Conservation (phyloP, 352 stramenopile genomes). For the Phytopythium helicoides region DNA sequence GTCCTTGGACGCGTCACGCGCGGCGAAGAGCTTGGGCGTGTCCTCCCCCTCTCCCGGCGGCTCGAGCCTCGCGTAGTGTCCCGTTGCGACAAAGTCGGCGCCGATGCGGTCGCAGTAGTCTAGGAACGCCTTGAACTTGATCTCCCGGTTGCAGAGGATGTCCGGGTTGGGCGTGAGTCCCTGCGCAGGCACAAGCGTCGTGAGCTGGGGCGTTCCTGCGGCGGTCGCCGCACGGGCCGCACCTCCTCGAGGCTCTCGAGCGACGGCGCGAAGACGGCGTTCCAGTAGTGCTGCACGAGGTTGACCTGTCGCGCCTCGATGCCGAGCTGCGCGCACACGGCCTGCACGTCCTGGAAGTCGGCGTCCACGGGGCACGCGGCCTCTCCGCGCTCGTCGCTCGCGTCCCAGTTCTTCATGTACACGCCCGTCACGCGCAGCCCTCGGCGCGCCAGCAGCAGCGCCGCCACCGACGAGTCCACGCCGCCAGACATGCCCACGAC, state of each 20-base stretch:
- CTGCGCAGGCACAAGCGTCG: constrained; percentile 10
- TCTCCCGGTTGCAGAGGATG: constrained; percentile 96
- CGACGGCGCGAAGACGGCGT: constrained; percentile 96
- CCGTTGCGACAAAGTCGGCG: constrained; percentile 93
- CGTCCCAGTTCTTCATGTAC: constrained; percentile 99
- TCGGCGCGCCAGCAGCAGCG: constrained; percentile 88
- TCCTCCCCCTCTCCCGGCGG: constrained; percentile 6
- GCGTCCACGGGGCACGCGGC: constrained; percentile 84
- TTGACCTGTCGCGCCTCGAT: constrained; percentile 91
- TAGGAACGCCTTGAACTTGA: constrained; percentile 98
- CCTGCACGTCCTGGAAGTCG: constrained; percentile 92
- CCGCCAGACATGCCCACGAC: constrained; percentile 97
- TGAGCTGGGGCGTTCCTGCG: no score
- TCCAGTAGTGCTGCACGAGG: constrained; percentile 97
- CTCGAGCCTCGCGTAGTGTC: constrained; percentile 93
- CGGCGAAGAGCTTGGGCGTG: constrained; percentile 75
- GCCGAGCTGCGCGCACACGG: constrained; percentile 89
- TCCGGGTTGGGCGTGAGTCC: constrained; percentile 92
- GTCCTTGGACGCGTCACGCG: constrained; percentile 90
- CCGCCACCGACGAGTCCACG: constrained; percentile 97
- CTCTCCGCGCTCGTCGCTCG: constrained; percentile 88
- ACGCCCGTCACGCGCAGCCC: constrained; percentile 94
- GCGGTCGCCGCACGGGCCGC: no score
- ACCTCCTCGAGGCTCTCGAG: constrained; percentile 83
- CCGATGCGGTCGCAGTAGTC: constrained; percentile 85